phyloP scores from a whole-genome alignment of 768 basidiomycete species.

The Omphalotus guepiniiformis region DNA sequence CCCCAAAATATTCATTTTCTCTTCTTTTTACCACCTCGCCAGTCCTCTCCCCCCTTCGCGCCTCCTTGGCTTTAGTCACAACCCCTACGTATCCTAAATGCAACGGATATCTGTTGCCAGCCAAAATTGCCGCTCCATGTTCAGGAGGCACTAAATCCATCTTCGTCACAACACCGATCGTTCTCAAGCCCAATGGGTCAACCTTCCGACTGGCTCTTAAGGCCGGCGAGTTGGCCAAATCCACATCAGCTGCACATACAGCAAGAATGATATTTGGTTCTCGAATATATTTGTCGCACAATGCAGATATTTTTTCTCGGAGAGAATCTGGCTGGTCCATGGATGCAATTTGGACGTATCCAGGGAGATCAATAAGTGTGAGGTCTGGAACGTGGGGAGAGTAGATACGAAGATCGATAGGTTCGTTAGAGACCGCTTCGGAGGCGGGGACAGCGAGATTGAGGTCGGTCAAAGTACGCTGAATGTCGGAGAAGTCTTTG shows the following conservation, averaged over 20 bases:
- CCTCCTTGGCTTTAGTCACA: constrained; percentile 74
- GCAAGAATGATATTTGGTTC: constrained; percentile 99
- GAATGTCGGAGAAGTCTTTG: constrained; percentile 87
- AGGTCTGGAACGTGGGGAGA: constrained; percentile 95
- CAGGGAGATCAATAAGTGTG: constrained; percentile 95
- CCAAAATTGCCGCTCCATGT: constrained; percentile 73
- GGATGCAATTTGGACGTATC: constrained; percentile 92
- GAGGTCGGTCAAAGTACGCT: constrained; percentile 89
- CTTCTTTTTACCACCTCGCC: constrained; percentile 47
- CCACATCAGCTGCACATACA: constrained; percentile 97
- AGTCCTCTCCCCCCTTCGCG: constrained; percentile 48
- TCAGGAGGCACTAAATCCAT: constrained; percentile 95
- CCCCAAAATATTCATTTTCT: constrained; percentile 66
- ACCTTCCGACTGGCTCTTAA: constrained; percentile 89
- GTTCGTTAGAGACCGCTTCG: constrained; percentile 89
- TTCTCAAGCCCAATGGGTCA: constrained; percentile 91
- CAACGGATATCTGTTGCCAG: constrained; percentile 92
- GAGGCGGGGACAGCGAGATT: constrained; percentile 90
- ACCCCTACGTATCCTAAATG: constrained; percentile 98
- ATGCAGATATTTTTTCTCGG: constrained; percentile 83
- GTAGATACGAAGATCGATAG: constrained; percentile 96
- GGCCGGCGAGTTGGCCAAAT: constrained; percentile 96
- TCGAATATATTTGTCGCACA: constrained; percentile 98
- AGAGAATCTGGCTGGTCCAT: constrained; percentile 94
- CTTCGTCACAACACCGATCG: constrained; percentile 97